These are phyloP conservation scores for Elaeis guineensis DNA, from an alignment of 176 grass and related monocot species.

Conservation along the genomic window DNA sequence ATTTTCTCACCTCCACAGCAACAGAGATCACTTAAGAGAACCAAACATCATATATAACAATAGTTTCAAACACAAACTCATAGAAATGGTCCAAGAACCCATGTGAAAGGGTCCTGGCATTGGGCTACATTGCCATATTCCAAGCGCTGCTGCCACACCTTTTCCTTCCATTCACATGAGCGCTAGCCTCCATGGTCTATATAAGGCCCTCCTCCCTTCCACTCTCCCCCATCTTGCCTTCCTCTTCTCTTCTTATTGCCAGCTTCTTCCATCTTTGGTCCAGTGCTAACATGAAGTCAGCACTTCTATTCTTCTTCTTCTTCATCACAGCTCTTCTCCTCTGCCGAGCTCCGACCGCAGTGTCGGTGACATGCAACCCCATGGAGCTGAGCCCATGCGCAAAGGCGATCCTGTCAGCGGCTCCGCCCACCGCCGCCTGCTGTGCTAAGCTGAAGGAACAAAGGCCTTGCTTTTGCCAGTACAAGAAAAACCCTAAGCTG, in stretches of 20 bases:
- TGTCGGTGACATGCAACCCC: constrained; percentile 47
- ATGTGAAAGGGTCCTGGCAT: too few species aligned
- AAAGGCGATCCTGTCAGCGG: constrained; percentile 46
- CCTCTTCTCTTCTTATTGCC: not conserved
- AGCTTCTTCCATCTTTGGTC: too few species aligned
- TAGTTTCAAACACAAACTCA: too few species aligned
- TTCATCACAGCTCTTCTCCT: constrained; percentile 12
- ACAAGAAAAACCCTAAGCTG: constrained; percentile 63
- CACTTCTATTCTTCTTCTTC: constrained; percentile 7
- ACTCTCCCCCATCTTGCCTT: not conserved
- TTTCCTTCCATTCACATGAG: too few species aligned
- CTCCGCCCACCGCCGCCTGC: constrained; percentile 43
- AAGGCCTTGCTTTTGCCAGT: constrained; percentile 73
- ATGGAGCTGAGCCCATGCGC: constrained; percentile 65
- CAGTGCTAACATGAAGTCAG: constrained; percentile 1
- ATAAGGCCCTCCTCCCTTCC: too few species aligned
- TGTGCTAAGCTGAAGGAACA: constrained; percentile 71
- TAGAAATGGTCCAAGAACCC: too few species aligned
- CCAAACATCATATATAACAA: too few species aligned
- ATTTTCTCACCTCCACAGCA: too few species aligned
- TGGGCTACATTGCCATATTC: too few species aligned
- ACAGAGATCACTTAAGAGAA: too few species aligned
- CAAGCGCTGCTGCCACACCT: too few species aligned
- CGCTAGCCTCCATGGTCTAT: too few species aligned
- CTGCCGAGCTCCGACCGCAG: not conserved